Evolutionary conservation across 306 rosid species (phyloP), one percentile per base, ranked within the genome.

Genomic region (Lathyrus aphaca): DNA sequence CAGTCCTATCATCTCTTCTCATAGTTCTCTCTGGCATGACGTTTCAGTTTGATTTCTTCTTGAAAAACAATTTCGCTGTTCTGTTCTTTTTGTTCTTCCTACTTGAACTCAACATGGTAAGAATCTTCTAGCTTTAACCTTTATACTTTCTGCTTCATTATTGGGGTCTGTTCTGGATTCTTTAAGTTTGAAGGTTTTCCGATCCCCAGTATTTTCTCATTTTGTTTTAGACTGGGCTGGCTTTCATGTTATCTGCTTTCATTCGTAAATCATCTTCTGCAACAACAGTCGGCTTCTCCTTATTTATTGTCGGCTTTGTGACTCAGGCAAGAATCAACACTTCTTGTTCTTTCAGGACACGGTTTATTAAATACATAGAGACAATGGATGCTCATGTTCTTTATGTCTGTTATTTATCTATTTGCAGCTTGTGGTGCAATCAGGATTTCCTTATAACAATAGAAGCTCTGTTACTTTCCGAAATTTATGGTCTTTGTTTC

Each of bases 231-330:
- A 84, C 91, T 75, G 86, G 98, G 59, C 80, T 88, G 59, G 86
- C 94, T 72, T 93, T 93, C 85, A 75, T 93, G 94, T 49, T 90
- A 64, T 90, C 98, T 3, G 76, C 98, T 80, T 93, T 93, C 82
- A 74, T 93, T 74, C 58, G 78, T 55, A 93, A 90, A 80, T 83
- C 97, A 63, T 81, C 97, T 69, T 85, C 98, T 45, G 83, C 97
- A 42, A 86, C 98, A 64, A 82, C 91, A 14, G 72, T 78, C 12
- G 97, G 97, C 12, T 90, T 90, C 85, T 79, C 50, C 43, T 53
- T 83, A 68, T 90, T 79, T 78, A 83, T 90, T 64, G 64, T 88
- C 48, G 98, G 96, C 73, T 88, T 82, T 74, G 25, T 86, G 66
- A 84, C 91, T 56, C 98, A 93, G 97, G 98, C 64, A 86, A 82